Evolutionary conservation across 169 alveolate species (phyloP).

Genomic region (Plasmodium cynomolgi): DNA sequence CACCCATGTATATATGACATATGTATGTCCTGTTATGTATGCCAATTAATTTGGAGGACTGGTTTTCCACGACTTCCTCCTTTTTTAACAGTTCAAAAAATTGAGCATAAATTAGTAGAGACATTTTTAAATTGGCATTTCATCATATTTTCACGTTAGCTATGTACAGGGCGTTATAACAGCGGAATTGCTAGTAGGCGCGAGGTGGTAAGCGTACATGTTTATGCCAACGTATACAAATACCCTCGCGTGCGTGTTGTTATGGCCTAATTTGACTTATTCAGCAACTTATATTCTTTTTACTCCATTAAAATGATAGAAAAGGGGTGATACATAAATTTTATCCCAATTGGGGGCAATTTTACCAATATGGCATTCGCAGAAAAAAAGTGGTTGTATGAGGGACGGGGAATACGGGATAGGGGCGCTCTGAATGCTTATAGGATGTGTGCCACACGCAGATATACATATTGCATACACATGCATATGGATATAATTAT

Average conservation of each 20-base stretch:
- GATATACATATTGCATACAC: background rate
- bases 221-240: background rate
- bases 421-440: background rate
- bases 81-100: slow-evolving; percentile 12
- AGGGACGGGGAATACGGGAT: background rate
- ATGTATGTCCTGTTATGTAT: background rate
- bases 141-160: background rate
- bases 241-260: background rate
- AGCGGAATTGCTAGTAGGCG: background rate
- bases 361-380: background rate
- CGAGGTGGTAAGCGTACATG: background rate
- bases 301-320: background rate
- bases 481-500: background rate
- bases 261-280: background rate
- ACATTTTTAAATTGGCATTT: background rate
- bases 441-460: background rate
- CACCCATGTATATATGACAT: background rate
- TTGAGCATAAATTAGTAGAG: background rate
- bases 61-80: background rate
- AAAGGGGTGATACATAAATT: background rate
- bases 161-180: background rate
- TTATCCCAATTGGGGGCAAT: background rate
- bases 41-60: background rate
- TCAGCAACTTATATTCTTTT: background rate
- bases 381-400: background rate